A percentile compares a stretch with the other conserved stretches of the same genome.
phyloP scores from a whole-genome alignment of 2,329 filamentous ascomycete species.

The Cryphonectria carpinicola region DNA sequence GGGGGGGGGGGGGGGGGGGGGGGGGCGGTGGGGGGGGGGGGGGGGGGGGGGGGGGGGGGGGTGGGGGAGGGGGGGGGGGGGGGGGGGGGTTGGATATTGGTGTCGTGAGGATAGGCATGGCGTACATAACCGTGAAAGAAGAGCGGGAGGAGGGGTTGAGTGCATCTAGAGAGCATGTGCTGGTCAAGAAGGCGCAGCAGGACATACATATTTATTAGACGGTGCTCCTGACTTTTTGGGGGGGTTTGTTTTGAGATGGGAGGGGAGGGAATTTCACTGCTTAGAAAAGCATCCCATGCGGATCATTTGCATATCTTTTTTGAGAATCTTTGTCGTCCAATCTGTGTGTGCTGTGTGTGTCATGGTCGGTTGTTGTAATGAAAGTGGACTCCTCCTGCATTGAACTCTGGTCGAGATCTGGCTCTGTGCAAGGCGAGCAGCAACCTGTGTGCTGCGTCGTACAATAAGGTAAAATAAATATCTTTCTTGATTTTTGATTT shows the following conservation, averaged over 20 bases:
- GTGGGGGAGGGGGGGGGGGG: too few relatives aligned
- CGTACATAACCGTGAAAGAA: neutral
- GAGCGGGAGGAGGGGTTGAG: neutral
- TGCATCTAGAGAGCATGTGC: neutral
- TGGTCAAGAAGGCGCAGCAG: constrained; percentile 4
- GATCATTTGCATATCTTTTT: constrained; percentile 17
- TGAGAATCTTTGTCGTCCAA: neutral
- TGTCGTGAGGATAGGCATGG: neutral
- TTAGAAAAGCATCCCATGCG: constrained; percentile 10
- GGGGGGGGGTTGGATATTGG: neutral
- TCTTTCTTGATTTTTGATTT: neutral
- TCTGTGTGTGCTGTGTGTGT: neutral
- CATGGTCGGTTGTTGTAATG: neutral
- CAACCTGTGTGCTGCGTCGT: neutral
- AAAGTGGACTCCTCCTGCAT: neutral
- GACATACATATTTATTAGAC: constrained; percentile 19
- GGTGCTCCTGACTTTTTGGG: constrained; percentile 3
- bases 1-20: too few relatives aligned
- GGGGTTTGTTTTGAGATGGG: neutral
- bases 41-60: too few relatives aligned
- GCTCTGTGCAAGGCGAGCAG: neutral
- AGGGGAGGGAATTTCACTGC: neutral
- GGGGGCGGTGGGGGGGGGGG: too few relatives aligned
- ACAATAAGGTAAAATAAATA: neutral
- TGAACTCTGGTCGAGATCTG: neutral